These are phyloP conservation scores for Leucoagaricus sp. DNA, from an alignment of 1,284 basidiomycete genomes.

Conservation along the genomic window DNA sequence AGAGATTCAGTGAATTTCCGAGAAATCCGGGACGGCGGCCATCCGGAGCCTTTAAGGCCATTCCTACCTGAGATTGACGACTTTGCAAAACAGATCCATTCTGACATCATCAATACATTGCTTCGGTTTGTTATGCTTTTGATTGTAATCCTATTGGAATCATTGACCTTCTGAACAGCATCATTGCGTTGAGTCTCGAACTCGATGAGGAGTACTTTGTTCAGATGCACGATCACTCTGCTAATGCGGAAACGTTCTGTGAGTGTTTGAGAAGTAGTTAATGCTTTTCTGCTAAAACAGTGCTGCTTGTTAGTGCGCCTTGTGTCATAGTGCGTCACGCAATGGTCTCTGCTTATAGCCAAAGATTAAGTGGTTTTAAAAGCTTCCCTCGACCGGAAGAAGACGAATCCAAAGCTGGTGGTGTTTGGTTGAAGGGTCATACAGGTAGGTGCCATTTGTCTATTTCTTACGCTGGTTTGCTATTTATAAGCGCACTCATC, in stretches of 20 bases:
- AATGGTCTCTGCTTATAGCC: not conserved
- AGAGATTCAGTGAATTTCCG: conserved; percentile 39
- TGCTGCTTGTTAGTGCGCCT: too few relatives aligned
- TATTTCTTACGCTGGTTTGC: too few relatives aligned
- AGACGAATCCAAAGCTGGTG: conserved; percentile 52
- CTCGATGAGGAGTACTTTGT: conserved; percentile 55
- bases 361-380: not conserved
- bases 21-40: conserved; percentile 38
- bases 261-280: conserved; percentile 9
- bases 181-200: conserved; percentile 56
- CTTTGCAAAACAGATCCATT: conserved; percentile 50
- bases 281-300: too few relatives aligned
- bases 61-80: conserved; percentile 55
- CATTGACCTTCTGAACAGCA: conserved; percentile 27
- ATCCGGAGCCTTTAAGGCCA: conserved; percentile 50
- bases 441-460: conserved; percentile 46
- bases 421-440: conserved; percentile 63
- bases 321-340: conserved; percentile 47
- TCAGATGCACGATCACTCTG: conserved; percentile 47
- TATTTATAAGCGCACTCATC: not conserved
- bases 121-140: conserved; percentile 35
- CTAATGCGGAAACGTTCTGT: conserved; percentile 46
- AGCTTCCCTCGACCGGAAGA: conserved; percentile 41
- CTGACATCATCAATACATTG: conserved; percentile 46
- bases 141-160: not conserved